These are phyloP conservation scores for Cryptococcus sp. DNA, from an alignment of 1,284 basidiomycete species.

Conservation along the genomic window DNA sequence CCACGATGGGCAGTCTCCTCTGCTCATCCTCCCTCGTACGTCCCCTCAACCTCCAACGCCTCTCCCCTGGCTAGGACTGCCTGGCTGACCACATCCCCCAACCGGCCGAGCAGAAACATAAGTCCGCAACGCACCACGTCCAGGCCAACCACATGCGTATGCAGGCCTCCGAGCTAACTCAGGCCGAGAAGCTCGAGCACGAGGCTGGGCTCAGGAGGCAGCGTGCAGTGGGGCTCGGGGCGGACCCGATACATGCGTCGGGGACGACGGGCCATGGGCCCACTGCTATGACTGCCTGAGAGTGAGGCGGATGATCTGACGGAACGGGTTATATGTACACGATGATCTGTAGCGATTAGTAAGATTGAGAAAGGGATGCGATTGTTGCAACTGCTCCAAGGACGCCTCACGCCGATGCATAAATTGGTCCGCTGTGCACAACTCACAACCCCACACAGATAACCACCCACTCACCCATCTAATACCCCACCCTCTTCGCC, in stretches of 20 bases:
- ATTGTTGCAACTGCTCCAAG: too few relatives aligned
- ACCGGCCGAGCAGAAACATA: slow-evolving; percentile 9
- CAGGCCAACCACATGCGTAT: slow-evolving; percentile 21
- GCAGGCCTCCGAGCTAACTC: slow-evolving; percentile 21
- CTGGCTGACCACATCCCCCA: background rate
- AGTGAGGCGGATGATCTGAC: background rate
- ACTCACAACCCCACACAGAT: too few relatives aligned
- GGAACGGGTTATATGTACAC: background rate
- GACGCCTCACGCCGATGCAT: too few relatives aligned
- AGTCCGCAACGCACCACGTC: slow-evolving; percentile 16
- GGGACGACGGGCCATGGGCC: slow-evolving; percentile 18
- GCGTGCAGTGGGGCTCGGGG: slow-evolving; percentile 21
- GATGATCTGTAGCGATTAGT: too few relatives aligned
- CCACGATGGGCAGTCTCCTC: slow-evolving; percentile 14
- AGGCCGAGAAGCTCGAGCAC: slow-evolving; percentile 20
- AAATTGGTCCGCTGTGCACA: too few relatives aligned
- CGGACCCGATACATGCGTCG: slow-evolving; percentile 18
- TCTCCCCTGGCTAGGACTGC: background rate
- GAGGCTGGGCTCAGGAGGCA: slow-evolving; percentile 22
- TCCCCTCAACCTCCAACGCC: background rate
- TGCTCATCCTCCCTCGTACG: slow-evolving; percentile 16
- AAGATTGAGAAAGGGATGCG: too few relatives aligned
- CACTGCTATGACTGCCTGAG: background rate
- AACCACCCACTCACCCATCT: too few relatives aligned
- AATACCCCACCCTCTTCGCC: slow-evolving; percentile 10